Evolutionary conservation across 106 monocot species (phyloP), one percentile per base, ranked within the genome.

Genomic region (Allium sativum): DNA sequence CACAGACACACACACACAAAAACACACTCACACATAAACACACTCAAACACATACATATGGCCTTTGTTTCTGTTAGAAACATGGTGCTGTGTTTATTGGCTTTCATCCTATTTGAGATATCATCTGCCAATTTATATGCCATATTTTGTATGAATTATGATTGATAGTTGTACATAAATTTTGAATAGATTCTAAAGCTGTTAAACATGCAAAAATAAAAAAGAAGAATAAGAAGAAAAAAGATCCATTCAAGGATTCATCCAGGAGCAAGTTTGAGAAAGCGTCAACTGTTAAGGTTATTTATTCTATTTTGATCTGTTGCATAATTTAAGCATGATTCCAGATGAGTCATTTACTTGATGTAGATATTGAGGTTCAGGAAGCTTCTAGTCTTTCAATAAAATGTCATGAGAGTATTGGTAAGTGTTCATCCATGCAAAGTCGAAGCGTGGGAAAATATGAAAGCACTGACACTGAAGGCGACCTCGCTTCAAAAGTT

Each of bases 141-240:
- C 15, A 11, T 50, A 15, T 47, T 47, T 8, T 47, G 8, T 50
- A 12, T 50, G 13, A 50, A 50, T 50, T 50, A 12, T 1, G 13
- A 47, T 50, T 50, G 8, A 11, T 3, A 50, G 48, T 7, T 50
- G 13, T 50, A 50, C 3, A 12, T 50, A 50, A 50, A 31, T 31
- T 48, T 50, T 50, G 48, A 50, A 45, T 47, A 71, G 77, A 71
- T 66, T 66, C 60, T 12, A 77, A 67, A 56, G 40, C 58, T 46
- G 53, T 19, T 67, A 66, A 46, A 67, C 16, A 54, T 45, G 22
- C 53, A 4, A 77, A 75, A 61, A 21, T 52, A 17, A 71, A 77
- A 48, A 77, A 71, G 65, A 77, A 77, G 61, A 77, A 71, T 55
- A 66, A 42, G 77, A 65, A 70, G 44, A 77, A 60, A 71, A 71